A percentile compares a stretch with the other conserved stretches of the same genome.
Evolutionary conservation across 768 basidiomycete species (phyloP).

Genomic region (Boletus pseudo-olivaceus): DNA sequence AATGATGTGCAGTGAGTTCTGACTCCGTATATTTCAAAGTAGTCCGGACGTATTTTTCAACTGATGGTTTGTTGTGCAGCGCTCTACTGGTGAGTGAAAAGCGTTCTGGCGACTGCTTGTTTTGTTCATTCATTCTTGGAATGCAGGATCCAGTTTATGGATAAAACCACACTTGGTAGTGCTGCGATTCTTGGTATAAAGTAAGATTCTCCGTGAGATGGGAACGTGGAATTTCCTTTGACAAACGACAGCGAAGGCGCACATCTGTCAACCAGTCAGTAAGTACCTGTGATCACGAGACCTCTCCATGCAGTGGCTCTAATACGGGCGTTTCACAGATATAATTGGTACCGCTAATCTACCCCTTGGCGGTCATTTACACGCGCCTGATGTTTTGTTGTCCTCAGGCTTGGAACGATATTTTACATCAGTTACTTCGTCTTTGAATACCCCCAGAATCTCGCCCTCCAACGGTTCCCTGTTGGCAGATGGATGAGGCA

Average conservation of each 20-base stretch:
- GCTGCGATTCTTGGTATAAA: conserved; percentile 68
- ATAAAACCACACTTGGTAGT: conserved; percentile 68
- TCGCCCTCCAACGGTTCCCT: conserved; percentile 67
- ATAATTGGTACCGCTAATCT: conserved; percentile 51
- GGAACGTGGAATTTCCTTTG: neutral
- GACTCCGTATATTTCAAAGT: neutral
- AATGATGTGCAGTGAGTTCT: conserved; percentile 63
- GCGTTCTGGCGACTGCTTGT: neutral
- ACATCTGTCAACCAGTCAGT: conserved; percentile 65
- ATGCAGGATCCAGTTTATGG: conserved; percentile 75
- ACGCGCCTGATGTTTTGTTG: neutral
- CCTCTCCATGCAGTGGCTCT: neutral
- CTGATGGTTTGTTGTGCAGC: conserved; percentile 29
- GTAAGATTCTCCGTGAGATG: conserved; percentile 33
- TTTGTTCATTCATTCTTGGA: neutral
- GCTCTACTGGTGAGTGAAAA: conserved; percentile 46
- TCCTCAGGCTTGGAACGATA: conserved; percentile 64
- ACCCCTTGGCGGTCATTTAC: neutral
- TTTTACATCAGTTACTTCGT: conserved; percentile 69
- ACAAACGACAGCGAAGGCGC: conserved; percentile 45
- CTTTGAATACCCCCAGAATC: conserved; percentile 74
- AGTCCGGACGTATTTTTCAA: neutral
- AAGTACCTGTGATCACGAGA: conserved; percentile 14
- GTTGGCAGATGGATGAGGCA: conserved; percentile 83
- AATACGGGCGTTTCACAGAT: conserved; percentile 35